Evolutionary conservation across 2,329 filamentous ascomycete species (phyloP).

Genomic region (Lecanoromycetidae sp.): DNA sequence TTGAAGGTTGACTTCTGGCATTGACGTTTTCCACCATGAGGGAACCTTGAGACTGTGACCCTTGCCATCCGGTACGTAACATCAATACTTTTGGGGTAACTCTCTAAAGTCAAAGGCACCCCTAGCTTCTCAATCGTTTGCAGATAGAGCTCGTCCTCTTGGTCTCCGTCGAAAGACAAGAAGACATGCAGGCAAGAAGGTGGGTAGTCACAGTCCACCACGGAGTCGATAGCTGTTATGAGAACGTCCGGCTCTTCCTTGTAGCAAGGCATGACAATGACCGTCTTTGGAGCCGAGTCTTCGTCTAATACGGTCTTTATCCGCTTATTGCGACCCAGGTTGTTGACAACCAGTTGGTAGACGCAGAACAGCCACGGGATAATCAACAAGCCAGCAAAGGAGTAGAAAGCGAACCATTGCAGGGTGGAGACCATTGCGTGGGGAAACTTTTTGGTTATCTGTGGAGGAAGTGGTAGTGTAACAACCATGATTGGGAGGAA

Average conservation of each 20-base stretch:
- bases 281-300: conserved; percentile 76
- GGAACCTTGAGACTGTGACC: conserved; percentile 83
- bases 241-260: conserved; percentile 78
- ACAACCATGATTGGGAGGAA: conserved; percentile 93
- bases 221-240: conserved; percentile 75
- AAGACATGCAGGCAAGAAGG: conserved; percentile 88
- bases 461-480: conserved; percentile 68
- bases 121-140: conserved; percentile 76
- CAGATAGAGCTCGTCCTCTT: conserved; percentile 78
- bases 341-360: conserved; percentile 79
- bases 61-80: conserved; percentile 70
- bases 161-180: conserved; percentile 83
- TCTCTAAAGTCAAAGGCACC: conserved; percentile 61
- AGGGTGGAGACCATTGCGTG: conserved; percentile 53
- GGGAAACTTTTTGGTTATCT: conserved; percentile 64
- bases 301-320: conserved; percentile 80
- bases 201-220: conserved; percentile 89
- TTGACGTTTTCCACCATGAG: conserved; percentile 83
- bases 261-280: conserved; percentile 95
- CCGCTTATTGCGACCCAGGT: conserved; percentile 66
- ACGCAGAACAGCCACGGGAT: conserved; percentile 89
- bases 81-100: conserved; percentile 82
- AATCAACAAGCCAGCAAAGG: conserved; percentile 71
- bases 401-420: conserved; percentile 94
- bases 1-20: conserved; percentile 90